Base-by-base conservation (phyloP, 345 rosid genomes). In the Acer negundo region DNA sequence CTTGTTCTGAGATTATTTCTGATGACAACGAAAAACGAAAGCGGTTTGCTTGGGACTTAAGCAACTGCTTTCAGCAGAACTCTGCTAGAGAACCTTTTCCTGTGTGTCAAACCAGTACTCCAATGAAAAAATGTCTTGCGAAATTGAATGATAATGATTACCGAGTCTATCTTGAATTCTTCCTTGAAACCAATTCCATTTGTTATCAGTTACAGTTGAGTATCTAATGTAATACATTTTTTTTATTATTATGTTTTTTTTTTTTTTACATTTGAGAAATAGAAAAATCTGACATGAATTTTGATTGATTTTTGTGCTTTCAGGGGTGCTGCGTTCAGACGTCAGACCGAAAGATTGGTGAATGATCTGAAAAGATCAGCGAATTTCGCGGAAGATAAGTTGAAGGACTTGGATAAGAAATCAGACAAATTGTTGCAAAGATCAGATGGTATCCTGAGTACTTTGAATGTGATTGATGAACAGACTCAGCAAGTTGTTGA, bases 21-120 rank as follows among this genome's bases (percentile, higher is more conserved):
- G 62, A 58, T 58, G 62, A 58, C 0, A 65, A 77, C 1, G 94
- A 92, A 77, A 98, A 95, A 83, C 90, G 84, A 53, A 75, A 96
- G 58, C 81, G 97, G 42, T 93, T 95, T 47, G 98, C 98, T 67
- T 95, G 97, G 98, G 82, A 86, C 71, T 85, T 93, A 10, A 90
- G 90, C 1, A 96, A 93, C 68, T 95, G 99, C 82, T 95, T 92
- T 40, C 86, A 91, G 8, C 88, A 74, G 59, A 93, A 90, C 62
- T 91, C 98, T 0, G 97, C 95, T 9, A 75, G 95, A 75, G 67
- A 78, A 0, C 68, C 86, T 77, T 89, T 91, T 38, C 97, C 98
- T 0, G 51, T 26, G 0, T 93, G 99, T 23, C 84, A 83, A 13
- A 63, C 71, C 13, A 74, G 84, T 8, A 75, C 87, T 35, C 44